Evolutionary conservation across 169 alveolate species (phyloP).

Genomic region (Plasmodium knowlesi): DNA sequence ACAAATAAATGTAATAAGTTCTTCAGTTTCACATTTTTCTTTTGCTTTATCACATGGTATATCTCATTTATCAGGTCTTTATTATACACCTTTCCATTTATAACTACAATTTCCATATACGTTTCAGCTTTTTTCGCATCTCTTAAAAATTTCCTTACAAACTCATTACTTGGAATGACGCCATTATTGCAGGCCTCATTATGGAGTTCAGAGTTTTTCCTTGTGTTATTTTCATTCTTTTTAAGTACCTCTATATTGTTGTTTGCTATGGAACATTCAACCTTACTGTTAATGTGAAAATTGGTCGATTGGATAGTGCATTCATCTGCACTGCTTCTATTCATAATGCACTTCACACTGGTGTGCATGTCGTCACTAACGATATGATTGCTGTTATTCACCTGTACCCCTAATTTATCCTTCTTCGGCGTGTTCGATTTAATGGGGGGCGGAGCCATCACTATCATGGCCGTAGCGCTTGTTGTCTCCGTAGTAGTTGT

Average conservation of each 20-base stretch:
- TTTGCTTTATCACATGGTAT: constrained; percentile 29
- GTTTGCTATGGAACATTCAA: not conserved
- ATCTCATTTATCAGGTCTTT: constrained; percentile 17
- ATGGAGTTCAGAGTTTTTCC: not conserved
- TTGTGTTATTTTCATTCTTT: not conserved
- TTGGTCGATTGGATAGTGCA: not conserved
- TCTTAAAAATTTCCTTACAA: constrained; percentile 15
- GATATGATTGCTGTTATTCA: not conserved
- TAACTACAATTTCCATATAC: constrained; percentile 1
- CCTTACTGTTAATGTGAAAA: not conserved
- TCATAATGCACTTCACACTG: not conserved
- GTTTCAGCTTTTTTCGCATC: not conserved
- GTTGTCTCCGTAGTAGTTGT: not conserved
- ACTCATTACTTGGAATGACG: constrained; percentile 13
- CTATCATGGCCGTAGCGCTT: not conserved
- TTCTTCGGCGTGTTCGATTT: not conserved
- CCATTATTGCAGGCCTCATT: not conserved
- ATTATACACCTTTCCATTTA: constrained; percentile 49
- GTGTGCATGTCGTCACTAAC: not conserved
- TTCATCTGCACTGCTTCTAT: not conserved
- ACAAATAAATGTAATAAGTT: constrained; percentile 20
- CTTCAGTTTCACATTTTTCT: constrained; percentile 26
- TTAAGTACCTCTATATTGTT: not conserved
- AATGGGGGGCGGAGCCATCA: not conserved
- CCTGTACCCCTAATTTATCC: not conserved